Evolutionary conservation across 495 filamentous ascomycete genomes (phyloP), one percentile per base, ranked within the genome.

Genomic region (Daldinia decipiens): DNA sequence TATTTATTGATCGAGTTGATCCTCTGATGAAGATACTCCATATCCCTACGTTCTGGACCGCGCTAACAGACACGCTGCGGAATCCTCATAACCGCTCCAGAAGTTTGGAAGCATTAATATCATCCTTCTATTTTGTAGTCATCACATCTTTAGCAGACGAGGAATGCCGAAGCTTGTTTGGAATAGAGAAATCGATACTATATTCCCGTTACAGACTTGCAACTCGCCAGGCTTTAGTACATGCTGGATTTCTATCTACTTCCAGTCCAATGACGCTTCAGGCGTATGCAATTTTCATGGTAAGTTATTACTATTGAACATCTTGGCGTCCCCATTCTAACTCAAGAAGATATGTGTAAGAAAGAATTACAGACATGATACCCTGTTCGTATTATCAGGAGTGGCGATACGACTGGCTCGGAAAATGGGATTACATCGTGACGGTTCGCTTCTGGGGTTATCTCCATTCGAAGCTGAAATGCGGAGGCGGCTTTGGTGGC

Each of bases 1-100:
- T 29, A 82, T 86, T 62, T 62, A 15, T 86, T 1, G 81, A 87
- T 5, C 85, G 85, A 43, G 78, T 87, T 24, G 79, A 87, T 57
- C 85, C 86, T 2, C 59, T 89, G 32, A 76, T 84, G 57, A 89
- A 87, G 60, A 79, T 88, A 51, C 81, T 84, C 0, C 86, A 89
- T 62, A 73, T 81, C 1, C 85, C 87, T 4, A 86, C 76, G 15
- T 73, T 85, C 6, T 84, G 85, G 65, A 76, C 78, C 27, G 66
- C 76, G 34, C 76, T 88, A n/a, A 73, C 84, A 5, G 78, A 83
- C 21, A 83, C 70, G 12, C 51, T 68, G 62, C 67, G 32, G 43
- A 32, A 70, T 27, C 39, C 80, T 7, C 51, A 74, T n/a, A 70
- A 75, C 3, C 61, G 83, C 1, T 59, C 78, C 1, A 82, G 75